Evolutionary conservation across 768 basidiomycete genomes (phyloP).

Genomic region (Boletus eberwhitei): DNA sequence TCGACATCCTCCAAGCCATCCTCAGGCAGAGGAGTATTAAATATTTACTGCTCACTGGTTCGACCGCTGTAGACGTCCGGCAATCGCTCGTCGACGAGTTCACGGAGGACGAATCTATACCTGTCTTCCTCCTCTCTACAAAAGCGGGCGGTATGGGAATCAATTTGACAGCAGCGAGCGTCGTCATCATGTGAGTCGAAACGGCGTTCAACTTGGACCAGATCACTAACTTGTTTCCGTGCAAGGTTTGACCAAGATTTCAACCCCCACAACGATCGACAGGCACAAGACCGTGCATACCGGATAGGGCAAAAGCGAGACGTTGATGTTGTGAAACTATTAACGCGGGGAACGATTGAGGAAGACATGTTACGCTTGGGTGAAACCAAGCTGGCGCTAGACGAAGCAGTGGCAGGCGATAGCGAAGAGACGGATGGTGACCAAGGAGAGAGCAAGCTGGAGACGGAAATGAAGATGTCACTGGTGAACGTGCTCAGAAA

Average conservation of each 20-base stretch:
- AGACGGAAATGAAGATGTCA: constrained; percentile 81
- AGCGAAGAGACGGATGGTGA: constrained; percentile 54
- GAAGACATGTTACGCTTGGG: constrained; percentile 94
- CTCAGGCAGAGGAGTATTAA: constrained; percentile 68
- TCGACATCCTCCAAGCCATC: constrained; percentile 87
- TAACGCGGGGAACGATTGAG: constrained; percentile 89
- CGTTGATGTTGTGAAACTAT: constrained; percentile 92
- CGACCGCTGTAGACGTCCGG: constrained; percentile 89
- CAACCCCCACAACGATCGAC: constrained; percentile 95
- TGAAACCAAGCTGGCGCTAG: constrained; percentile 85
- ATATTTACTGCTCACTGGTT: constrained; percentile 85
- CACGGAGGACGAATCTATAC: constrained; percentile 76
- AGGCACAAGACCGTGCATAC: constrained; percentile 96
- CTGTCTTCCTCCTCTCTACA: constrained; percentile 87
- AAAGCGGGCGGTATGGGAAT: constrained; percentile 97
- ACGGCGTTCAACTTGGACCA: not conserved
- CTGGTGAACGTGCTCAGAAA: constrained; percentile 80
- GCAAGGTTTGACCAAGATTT: constrained; percentile 95
- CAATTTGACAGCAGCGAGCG: constrained; percentile 92
- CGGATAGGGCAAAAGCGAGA: constrained; percentile 94
- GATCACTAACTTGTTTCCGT: constrained; percentile 6
- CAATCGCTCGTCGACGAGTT: constrained; percentile 96
- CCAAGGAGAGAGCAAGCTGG: constrained; percentile 61
- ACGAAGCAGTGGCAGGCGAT: constrained; percentile 88
- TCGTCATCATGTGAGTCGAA: constrained; percentile 77